These are phyloP conservation scores for Xylariales sp. DNA, from an alignment of 2,329 filamentous ascomycete genomes.

Conservation along the genomic window DNA sequence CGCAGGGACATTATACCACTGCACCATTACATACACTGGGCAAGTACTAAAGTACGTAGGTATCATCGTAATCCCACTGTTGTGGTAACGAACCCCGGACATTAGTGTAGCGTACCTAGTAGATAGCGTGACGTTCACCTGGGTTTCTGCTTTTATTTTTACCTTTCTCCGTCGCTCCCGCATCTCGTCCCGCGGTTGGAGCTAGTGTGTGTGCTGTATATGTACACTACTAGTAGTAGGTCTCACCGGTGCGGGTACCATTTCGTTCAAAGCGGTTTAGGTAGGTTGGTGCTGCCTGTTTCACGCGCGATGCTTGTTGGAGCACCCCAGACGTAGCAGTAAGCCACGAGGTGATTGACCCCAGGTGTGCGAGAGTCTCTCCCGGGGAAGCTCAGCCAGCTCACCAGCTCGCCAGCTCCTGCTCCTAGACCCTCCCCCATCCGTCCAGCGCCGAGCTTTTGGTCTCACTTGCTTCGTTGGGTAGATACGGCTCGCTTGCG, in stretches of 20 bases:
- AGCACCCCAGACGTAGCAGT: conserved; percentile 15
- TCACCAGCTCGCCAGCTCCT: no score
- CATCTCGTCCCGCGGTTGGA: background rate
- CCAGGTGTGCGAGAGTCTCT: background rate
- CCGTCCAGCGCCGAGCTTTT: background rate
- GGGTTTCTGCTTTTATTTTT: background rate
- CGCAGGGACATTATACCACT: no score
- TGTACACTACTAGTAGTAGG: no score
- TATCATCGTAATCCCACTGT: conserved; percentile 10
- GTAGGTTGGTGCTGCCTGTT: background rate
- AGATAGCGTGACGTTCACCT: conserved; percentile 11
- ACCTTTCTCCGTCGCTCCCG: background rate
- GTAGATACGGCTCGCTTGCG: no score
- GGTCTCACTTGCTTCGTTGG: no score
- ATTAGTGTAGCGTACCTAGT: background rate
- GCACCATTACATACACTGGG: no score
- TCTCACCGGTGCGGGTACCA: conserved; percentile 1
- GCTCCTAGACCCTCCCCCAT: no score
- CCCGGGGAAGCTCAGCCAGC: background rate
- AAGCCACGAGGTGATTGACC: conserved; percentile 5
- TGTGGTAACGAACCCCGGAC: conserved; percentile 17
- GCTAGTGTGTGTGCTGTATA: background rate
- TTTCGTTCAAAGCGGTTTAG: no score
- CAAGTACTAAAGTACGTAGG: no score
- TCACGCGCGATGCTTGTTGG: background rate